A percentile compares a stretch with the other conserved stretches of the same genome.
phyloP scores from a whole-genome alignment of 164 flowering plant genomes.

The Taxillus chinensis region DNA sequence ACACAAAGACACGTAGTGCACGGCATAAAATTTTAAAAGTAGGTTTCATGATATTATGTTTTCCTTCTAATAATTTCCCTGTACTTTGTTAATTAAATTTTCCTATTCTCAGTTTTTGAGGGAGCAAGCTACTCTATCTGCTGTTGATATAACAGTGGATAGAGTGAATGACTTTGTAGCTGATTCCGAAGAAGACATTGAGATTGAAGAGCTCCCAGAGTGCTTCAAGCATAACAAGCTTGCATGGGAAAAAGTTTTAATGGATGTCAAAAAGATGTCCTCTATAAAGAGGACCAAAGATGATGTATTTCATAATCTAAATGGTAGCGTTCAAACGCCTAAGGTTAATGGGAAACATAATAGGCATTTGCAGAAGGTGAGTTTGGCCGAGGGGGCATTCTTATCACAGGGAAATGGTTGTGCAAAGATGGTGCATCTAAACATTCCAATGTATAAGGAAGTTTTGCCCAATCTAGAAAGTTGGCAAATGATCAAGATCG shows the following conservation, averaged over 20 bases:
- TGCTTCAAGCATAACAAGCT: conserved; percentile 27
- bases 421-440: conserved; percentile 42
- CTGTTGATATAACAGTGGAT: conserved; percentile 75
- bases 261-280: conserved; percentile 33
- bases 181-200: conserved; percentile 48
- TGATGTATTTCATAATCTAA: conserved; percentile 23
- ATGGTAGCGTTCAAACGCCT: conserved; percentile 35
- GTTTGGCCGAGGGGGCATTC: conserved; percentile 36
- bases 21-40: conserved; percentile 93
- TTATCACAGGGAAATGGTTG: conserved; percentile 49
- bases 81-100: conserved; percentile 6
- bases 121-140: conserved; percentile 88
- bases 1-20: conserved; percentile 94
- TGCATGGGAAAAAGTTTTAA: conserved; percentile 40
- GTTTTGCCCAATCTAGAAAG: conserved; percentile 77
- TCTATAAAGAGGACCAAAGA: conserved; percentile 17
- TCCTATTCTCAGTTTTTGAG: conserved; percentile 51
- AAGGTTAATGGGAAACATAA: conserved; percentile 85
- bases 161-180: conserved; percentile 51
- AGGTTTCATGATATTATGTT: conserved; percentile 13
- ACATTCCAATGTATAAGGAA: conserved; percentile 58
- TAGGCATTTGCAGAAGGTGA: conserved; percentile 46
- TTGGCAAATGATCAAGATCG: conserved; percentile 70
- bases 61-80: background rate
- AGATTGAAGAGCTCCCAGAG: conserved; percentile 26